A percentile compares a stretch with the other conserved stretches of the same genome.
phyloP scores from a whole-genome alignment of 805 yeast species.

The Zygosaccharomyces lentus region DNA sequence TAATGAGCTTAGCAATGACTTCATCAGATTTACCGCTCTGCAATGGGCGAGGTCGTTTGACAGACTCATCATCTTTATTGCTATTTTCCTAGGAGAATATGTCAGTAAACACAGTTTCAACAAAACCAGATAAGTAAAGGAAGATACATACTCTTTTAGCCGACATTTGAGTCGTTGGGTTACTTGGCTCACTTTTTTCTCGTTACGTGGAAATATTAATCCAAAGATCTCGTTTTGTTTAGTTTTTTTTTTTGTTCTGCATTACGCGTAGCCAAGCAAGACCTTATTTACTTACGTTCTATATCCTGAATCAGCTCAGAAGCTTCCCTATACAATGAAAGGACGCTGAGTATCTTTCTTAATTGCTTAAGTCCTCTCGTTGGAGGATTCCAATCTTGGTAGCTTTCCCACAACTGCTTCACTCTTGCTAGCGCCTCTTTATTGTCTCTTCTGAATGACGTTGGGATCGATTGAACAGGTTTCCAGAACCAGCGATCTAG shows the following conservation, averaged over 20 bases:
- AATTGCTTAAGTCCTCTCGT: slow-evolving; percentile 32
- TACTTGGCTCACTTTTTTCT: neutral
- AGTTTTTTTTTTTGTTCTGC: neutral
- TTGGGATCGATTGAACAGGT: slow-evolving; percentile 8
- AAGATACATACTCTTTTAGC: slow-evolving; percentile 13
- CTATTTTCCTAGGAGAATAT: slow-evolving; percentile 8
- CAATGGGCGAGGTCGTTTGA: slow-evolving; percentile 20
- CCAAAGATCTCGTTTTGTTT: neutral
- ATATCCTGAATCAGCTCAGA: slow-evolving; percentile 23
- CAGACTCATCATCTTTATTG: slow-evolving; percentile 6
- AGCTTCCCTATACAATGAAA: slow-evolving; percentile 26
- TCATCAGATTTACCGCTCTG: slow-evolving; percentile 5
- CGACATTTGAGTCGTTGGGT: neutral
- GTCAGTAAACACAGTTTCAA: slow-evolving; percentile 3
- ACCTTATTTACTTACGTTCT: slow-evolving; percentile 12
- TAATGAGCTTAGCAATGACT: slow-evolving; percentile 24
- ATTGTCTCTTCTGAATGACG: slow-evolving; percentile 18
- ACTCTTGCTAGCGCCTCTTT: slow-evolving; percentile 25
- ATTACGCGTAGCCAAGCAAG: neutral
- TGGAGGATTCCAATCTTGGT: slow-evolving; percentile 34
- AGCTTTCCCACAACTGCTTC: slow-evolving; percentile 27
- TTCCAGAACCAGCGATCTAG: slow-evolving; percentile 16
- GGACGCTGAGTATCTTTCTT: slow-evolving; percentile 30
- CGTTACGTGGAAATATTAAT: too few relatives aligned
- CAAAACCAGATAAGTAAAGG: neutral